phyloP scores from a whole-genome alignment of 169 alveolate species.

The Plasmodium knowlesi region DNA sequence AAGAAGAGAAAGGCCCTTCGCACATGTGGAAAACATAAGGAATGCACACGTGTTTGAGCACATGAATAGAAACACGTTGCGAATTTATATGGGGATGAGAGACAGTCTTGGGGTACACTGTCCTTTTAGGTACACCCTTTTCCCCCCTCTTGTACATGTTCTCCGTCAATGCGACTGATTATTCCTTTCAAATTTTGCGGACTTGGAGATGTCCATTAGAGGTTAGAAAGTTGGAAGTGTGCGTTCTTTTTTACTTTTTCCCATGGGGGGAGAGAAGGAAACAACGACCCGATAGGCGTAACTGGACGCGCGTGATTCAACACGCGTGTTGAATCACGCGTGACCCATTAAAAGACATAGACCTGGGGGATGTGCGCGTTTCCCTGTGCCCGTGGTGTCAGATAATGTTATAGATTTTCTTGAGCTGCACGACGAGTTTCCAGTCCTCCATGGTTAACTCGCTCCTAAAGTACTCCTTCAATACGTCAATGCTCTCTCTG shows the following conservation, averaged over 20 bases:
- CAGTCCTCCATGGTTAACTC: conserved; percentile 96
- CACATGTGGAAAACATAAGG: neutral
- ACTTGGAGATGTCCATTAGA: no score
- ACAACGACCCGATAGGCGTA: neutral
- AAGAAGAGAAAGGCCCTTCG: neutral
- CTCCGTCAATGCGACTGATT: no score
- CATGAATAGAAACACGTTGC: neutral
- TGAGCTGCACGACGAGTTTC: conserved; percentile 92
- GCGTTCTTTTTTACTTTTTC: no score
- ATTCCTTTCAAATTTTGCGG: no score
- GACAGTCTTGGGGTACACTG: neutral
- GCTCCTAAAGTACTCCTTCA: conserved; percentile 95
- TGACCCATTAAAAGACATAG: neutral
- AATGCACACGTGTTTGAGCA: neutral
- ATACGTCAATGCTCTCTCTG: conserved; percentile 94
- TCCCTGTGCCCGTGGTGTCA: neutral
- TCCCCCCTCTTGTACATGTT: neutral
- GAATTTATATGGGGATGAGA: neutral
- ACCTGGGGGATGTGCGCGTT: neutral
- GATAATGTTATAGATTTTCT: conserved; percentile 86
- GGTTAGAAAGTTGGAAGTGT: no score
- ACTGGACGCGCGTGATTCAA: no score
- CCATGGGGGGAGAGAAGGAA: no score
- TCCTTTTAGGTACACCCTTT: neutral
- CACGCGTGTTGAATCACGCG: no score